Conservation (phyloP, 2,329 filamentous ascomycete species). For the Fusarium siculi region DNA sequence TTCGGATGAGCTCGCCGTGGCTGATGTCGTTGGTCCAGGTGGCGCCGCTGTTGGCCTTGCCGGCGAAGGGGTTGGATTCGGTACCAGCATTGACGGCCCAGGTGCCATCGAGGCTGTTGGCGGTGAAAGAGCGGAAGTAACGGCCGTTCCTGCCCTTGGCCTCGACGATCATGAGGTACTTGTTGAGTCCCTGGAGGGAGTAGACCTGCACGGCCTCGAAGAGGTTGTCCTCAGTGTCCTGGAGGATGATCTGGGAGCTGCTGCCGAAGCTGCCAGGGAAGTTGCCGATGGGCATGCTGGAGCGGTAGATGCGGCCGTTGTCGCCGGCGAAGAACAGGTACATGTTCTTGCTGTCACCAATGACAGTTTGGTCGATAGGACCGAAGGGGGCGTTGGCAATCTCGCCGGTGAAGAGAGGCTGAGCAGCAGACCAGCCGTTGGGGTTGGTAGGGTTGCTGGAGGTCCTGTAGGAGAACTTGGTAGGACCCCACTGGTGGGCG, state of each 20-base stretch:
- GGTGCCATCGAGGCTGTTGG: conserved; percentile 62
- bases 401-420: conserved; percentile 6
- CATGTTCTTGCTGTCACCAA: conserved; percentile 70
- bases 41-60: conserved; percentile 72
- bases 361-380: conserved; percentile 68
- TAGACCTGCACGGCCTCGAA: conserved; percentile 77
- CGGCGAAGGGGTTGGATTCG: conserved; percentile 71
- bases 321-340: conserved; percentile 76
- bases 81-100: conserved; percentile 68
- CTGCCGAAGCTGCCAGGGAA: conserved; percentile 70
- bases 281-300: conserved; percentile 69
- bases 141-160: conserved; percentile 61
- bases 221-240: conserved; percentile 65
- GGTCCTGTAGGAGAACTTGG: conserved; percentile 69
- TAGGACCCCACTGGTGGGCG: conserved; percentile 72
- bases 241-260: background rate
- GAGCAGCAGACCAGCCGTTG: conserved; percentile 58
- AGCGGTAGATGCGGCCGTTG: conserved; percentile 73
- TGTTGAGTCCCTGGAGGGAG: conserved; percentile 62
- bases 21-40: conserved; percentile 74
- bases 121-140: conserved; percentile 59
- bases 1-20: conserved; percentile 70
- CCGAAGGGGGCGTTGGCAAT: background rate
- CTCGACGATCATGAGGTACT: conserved; percentile 77
- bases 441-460: conserved; percentile 66